Conservation (phyloP, 2,329 filamentous ascomycete genomes). For the Acrocalymma vagum region DNA sequence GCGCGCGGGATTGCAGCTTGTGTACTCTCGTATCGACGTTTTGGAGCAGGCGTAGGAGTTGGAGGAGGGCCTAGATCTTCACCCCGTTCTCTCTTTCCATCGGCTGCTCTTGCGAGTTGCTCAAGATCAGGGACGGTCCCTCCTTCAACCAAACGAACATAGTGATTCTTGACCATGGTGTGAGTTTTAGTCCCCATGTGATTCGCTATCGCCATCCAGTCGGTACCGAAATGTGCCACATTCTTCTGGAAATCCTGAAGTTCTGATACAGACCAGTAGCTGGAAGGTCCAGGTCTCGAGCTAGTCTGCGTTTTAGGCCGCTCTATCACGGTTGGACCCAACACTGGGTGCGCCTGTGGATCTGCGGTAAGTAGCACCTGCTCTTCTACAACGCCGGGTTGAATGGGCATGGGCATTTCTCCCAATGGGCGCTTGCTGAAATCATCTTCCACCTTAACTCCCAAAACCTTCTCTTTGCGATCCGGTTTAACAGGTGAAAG, state of each 20-base stretch:
- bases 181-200: slow-evolving; percentile 86
- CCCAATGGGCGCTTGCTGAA: slow-evolving; percentile 33
- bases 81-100: slow-evolving; percentile 51
- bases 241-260: slow-evolving; percentile 78
- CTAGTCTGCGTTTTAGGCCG: slow-evolving; percentile 39
- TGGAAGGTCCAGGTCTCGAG: slow-evolving; percentile 71
- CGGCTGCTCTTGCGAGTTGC: slow-evolving; percentile 51
- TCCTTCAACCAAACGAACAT: slow-evolving; percentile 54
- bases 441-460: slow-evolving; percentile 46
- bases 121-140: slow-evolving; percentile 52
- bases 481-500: slow-evolving; percentile 47
- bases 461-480: slow-evolving; percentile 38
- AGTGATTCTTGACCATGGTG: slow-evolving; percentile 75
- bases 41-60: slow-evolving; percentile 56
- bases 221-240: slow-evolving; percentile 78
- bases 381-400: slow-evolving; percentile 33
- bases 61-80: slow-evolving; percentile 58
- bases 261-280: slow-evolving; percentile 89
- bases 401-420: slow-evolving; percentile 38
- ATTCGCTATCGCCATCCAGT: slow-evolving; percentile 77
- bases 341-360: slow-evolving; percentile 25
- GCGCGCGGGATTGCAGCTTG: slow-evolving; percentile 49
- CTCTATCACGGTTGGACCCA: slow-evolving; percentile 40
- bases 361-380: slow-evolving; percentile 33
- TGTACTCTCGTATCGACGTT: slow-evolving; percentile 57